Evolutionary conservation across 495 filamentous ascomycete species (phyloP).

Genomic region (Penicillium canescens): DNA sequence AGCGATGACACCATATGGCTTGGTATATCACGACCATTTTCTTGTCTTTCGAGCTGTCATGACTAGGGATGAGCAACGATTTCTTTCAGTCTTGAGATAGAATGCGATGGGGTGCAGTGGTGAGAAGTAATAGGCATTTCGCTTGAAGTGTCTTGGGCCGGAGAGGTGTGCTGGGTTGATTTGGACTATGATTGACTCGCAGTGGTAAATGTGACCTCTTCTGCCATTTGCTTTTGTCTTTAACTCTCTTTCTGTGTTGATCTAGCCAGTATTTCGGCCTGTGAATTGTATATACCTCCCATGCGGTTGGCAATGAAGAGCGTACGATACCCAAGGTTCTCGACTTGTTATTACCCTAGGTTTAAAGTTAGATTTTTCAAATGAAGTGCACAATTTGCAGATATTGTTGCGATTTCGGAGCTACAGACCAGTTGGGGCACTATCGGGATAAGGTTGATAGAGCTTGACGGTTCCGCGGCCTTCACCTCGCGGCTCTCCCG

Average conservation of each 20-base stretch:
- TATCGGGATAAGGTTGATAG: neutral
- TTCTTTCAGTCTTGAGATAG: conserved; percentile 20
- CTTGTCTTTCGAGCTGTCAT: conserved; percentile 4
- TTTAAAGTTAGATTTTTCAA: neutral
- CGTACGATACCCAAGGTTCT: conserved; percentile 39
- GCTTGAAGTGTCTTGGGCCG: conserved; percentile 8
- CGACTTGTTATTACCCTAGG: neutral
- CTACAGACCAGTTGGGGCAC: too few species aligned
- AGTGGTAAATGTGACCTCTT: conserved; percentile 19
- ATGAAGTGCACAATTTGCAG: too few species aligned
- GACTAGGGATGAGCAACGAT: conserved; percentile 9
- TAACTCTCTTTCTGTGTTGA: conserved; percentile 33
- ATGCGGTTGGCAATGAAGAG: conserved; percentile 44
- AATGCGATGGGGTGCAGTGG: conserved; percentile 11
- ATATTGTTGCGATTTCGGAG: too few species aligned
- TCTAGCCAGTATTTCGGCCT: conserved; percentile 36
- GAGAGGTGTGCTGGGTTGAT: conserved; percentile 9
- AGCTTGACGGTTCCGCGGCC: conserved; percentile 11
- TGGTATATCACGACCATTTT: conserved; percentile 4
- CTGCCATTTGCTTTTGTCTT: conserved; percentile 17
- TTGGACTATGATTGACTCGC: conserved; percentile 2
- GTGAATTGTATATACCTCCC: conserved; percentile 49
- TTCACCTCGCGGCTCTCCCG: conserved; percentile 29
- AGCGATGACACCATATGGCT: conserved; percentile 8
- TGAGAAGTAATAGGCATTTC: conserved; percentile 21